Percentiles rank a stretch among this genome's conserved stretches.
phyloP scores from a whole-genome alignment of 176 grass and related monocot species.

The Saccharum spontaneum region DNA sequence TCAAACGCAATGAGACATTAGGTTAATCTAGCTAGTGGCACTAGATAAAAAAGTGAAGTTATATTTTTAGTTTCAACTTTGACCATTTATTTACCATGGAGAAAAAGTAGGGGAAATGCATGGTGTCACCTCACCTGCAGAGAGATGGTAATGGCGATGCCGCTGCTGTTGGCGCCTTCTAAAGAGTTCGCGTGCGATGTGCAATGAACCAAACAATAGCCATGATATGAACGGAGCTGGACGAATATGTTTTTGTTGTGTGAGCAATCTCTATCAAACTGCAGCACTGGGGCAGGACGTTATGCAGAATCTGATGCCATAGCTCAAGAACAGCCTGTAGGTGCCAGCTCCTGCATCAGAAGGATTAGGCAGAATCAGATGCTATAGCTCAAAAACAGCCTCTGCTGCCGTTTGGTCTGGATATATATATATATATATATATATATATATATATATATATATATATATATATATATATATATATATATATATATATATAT shows the following conservation, averaged over 20 bases:
- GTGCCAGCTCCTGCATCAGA: background rate
- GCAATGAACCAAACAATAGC: background rate
- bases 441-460: too few species aligned
- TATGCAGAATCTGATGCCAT: conserved; percentile 47
- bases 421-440: too few species aligned
- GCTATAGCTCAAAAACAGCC: conserved; percentile 1
- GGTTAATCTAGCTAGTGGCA: background rate
- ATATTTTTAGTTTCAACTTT: background rate
- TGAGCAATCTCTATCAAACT: background rate
- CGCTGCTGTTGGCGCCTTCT: background rate
- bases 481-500: too few species aligned
- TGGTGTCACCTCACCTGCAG: background rate
- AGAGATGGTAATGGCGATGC: background rate
- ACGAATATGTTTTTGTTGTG: conserved; percentile 22
- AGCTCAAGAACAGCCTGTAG: background rate
- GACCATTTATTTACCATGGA: background rate
- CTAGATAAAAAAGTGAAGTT: background rate
- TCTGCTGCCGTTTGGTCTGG: background rate
- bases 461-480: too few species aligned
- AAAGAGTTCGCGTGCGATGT: background rate
- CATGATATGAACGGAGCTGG: background rate
- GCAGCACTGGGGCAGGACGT: background rate
- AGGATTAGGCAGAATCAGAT: conserved; percentile 48
- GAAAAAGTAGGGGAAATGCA: background rate
- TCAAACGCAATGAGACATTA: background rate